Conservation (phyloP, 2,329 filamentous ascomycete genomes). For the Aspergillus pseudoglaucus region DNA sequence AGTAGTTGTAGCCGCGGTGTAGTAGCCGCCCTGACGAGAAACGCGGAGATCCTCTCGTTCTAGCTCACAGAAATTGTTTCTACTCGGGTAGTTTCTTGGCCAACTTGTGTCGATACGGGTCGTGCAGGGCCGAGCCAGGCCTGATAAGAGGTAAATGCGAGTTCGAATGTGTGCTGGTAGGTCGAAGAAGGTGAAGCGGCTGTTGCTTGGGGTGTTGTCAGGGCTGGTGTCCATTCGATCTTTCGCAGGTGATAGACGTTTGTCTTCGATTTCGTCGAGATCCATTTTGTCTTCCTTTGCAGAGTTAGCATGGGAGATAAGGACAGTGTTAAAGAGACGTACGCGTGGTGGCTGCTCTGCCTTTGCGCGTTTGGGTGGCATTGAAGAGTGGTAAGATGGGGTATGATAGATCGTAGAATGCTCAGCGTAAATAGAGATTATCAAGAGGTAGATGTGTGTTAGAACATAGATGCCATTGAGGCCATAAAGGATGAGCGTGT, state of each 20-base stretch:
- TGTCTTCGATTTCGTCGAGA: too few species aligned
- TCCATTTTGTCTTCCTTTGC: too few species aligned
- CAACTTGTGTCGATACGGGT: slow-evolving; percentile 8
- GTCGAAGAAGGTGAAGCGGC: slow-evolving; percentile 10
- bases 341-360: not conserved
- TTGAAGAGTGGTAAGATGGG: too few species aligned
- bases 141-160: slow-evolving; percentile 16
- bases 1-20: slow-evolving; percentile 5
- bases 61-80: slow-evolving; percentile 2
- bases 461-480: too few species aligned
- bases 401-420: not conserved
- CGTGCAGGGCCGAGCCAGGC: slow-evolving; percentile 15
- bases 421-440: not conserved
- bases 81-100: slow-evolving; percentile 3
- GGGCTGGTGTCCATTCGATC: not conserved
- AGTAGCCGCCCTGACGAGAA: slow-evolving; percentile 1
- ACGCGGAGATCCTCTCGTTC: slow-evolving; percentile 1
- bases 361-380: too few species aligned
- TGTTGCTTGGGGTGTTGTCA: not conserved
- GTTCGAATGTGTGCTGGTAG: slow-evolving; percentile 14
- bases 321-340: not conserved
- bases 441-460: too few species aligned
- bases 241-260: not conserved
- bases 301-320: too few species aligned
- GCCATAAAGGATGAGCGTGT: too few species aligned